Conservation (phyloP, 495 filamentous ascomycete species). For the Hypoxylon subgilvum region DNA sequence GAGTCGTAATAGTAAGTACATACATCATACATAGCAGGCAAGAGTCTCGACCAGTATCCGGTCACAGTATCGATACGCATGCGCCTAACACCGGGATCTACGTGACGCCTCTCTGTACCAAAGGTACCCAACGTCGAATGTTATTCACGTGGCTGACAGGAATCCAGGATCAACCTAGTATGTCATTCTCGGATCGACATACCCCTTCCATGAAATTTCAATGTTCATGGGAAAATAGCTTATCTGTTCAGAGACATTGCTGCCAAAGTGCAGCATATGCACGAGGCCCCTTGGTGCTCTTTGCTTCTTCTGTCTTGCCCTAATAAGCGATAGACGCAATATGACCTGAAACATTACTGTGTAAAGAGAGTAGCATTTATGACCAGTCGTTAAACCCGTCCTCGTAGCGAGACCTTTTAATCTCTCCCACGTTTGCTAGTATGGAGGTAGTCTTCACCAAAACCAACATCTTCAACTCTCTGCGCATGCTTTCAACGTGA, state of each 20-base stretch:
- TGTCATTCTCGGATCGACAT: constrained; percentile 25
- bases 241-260: neutral
- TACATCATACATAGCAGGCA: too few relatives aligned
- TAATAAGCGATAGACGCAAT: constrained; percentile 14
- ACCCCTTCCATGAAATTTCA: constrained; percentile 10
- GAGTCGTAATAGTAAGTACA: too few relatives aligned
- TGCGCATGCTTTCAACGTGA: constrained; percentile 1
- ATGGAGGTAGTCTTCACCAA: too few relatives aligned
- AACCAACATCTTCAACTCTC: neutral
- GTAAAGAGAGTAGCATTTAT: constrained; percentile 22
- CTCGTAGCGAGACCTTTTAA: constrained; percentile 14
- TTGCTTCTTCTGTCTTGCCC: constrained; percentile 25
- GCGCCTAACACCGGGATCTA: constrained; percentile 15
- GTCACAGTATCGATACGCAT: constrained; percentile 16
- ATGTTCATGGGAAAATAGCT: too few relatives aligned
- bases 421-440: neutral
- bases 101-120: constrained; percentile 13
- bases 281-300: neutral
- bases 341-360: constrained; percentile 19
- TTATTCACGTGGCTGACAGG: constrained; percentile 36
- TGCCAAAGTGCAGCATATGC: constrained; percentile 6
- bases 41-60: constrained; percentile 23
- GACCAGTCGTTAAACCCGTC: constrained; percentile 12
- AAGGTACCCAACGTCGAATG: constrained; percentile 26
- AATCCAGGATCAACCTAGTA: constrained; percentile 9